A percentile compares a stretch with the other conserved stretches of the same genome.
These are phyloP conservation scores for Daldinia grandis DNA, from an alignment of 495 filamentous ascomycete species.

Conservation along the genomic window DNA sequence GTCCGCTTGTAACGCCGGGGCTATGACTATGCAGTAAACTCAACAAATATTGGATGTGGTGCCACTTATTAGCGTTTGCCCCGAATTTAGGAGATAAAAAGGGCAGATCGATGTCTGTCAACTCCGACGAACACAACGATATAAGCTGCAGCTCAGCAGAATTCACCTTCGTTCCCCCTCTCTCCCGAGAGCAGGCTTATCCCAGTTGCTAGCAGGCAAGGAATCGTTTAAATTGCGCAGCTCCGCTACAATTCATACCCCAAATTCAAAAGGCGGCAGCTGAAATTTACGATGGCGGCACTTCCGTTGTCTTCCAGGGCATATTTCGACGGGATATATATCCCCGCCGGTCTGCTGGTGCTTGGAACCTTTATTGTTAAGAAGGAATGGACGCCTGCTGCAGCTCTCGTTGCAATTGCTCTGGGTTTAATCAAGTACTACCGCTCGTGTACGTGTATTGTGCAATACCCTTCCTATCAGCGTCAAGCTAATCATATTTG, in stretches of 20 bases:
- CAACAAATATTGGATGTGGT: conserved; percentile 11
- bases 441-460: conserved; percentile 60
- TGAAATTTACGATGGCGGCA: conserved; percentile 25
- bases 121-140: conserved; percentile 5
- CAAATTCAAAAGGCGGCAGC: conserved; percentile 2
- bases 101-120: neutral
- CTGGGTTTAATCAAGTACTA: conserved; percentile 72
- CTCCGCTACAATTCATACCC: conserved; percentile 20
- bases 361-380: conserved; percentile 79
- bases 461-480: conserved; percentile 35
- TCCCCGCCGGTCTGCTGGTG: conserved; percentile 83
- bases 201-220: conserved; percentile 14
- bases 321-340: conserved; percentile 78
- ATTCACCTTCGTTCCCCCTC: neutral
- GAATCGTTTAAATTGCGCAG: neutral
- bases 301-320: conserved; percentile 44
- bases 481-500: conserved; percentile 27
- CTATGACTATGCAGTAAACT: neutral
- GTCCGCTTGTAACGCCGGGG: conserved; percentile 14
- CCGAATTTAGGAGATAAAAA: conserved; percentile 34
- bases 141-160: conserved; percentile 5
- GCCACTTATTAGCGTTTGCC: conserved; percentile 23
- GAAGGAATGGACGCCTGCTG: conserved; percentile 77
- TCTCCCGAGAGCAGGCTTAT: conserved; percentile 19
- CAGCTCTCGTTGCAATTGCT: conserved; percentile 67